Percentiles rank a stretch among this genome's conserved stretches.
phyloP scores from a whole-genome alignment of 495 filamentous ascomycete species.

The Glonium stellatum region DNA sequence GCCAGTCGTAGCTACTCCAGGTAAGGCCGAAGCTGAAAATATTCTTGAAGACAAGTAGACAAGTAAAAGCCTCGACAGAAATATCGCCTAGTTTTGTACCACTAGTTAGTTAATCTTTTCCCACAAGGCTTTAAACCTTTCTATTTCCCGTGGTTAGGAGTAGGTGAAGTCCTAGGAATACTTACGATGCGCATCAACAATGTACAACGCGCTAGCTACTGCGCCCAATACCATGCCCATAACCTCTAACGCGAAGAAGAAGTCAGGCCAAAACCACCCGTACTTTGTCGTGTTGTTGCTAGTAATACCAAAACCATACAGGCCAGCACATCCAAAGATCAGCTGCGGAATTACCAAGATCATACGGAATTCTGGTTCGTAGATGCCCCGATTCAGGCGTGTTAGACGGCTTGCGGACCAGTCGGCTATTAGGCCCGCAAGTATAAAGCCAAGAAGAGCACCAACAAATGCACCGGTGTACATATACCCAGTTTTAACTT shows the following conservation, averaged over 20 bases:
- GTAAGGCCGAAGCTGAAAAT: constrained; percentile 84
- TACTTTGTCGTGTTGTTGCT: constrained; percentile 52
- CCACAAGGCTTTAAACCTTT: too few relatives aligned
- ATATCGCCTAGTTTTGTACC: constrained; percentile 53
- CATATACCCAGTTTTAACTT: constrained; percentile 78
- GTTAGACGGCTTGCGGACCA: constrained; percentile 65
- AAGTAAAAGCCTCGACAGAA: constrained; percentile 85
- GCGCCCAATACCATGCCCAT: constrained; percentile 88
- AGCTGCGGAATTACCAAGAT: constrained; percentile 74
- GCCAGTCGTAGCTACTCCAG: constrained; percentile 74
- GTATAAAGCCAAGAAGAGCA: constrained; percentile 65
- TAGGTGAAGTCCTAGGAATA: constrained; percentile 21
- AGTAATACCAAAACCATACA: constrained; percentile 78
- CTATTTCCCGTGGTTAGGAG: background rate
- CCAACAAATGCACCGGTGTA: constrained; percentile 85
- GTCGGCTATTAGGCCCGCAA: constrained; percentile 70
- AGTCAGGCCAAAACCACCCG: constrained; percentile 63
- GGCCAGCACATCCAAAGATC: constrained; percentile 66
- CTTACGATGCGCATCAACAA: constrained; percentile 88
- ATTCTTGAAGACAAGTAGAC: constrained; percentile 87
- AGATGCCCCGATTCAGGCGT: constrained; percentile 66
- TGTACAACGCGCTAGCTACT: constrained; percentile 78
- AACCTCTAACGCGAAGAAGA: constrained; percentile 62
- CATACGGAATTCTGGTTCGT: constrained; percentile 87
- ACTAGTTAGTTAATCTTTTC: too few relatives aligned